Base-by-base conservation (phyloP, 2,329 filamentous ascomycete species). In the Neoscytalidium dimidiatum region DNA sequence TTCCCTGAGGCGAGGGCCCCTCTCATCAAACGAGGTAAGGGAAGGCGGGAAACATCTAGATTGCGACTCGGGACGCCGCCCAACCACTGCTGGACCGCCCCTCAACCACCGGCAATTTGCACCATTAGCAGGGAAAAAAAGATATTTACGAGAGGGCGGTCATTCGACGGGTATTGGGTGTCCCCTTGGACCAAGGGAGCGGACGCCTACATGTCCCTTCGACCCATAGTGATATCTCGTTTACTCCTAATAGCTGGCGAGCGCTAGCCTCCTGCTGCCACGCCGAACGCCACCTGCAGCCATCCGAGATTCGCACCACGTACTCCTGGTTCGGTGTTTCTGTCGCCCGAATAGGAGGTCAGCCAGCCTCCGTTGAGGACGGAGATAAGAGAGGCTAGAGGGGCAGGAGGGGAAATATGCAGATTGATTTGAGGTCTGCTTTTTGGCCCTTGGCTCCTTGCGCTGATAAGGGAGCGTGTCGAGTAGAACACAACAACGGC, bases 1-100 rank as follows among this genome's bases (percentile, higher is more conserved):
- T 60, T 58, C n/a, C 14, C n/a, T 35, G 26, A 60, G 41, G 28
- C 41, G 56, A 33, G 26, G 19, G 31, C 28, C 56, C 56, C 41
- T 60, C 56, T 60, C 41, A 60, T 60, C 56, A 60, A 60, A 60
- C 56, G 41, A 60, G 41, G 56, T 41, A 60, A 60, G 56, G 41
- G 56, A 33, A 35, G 29, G 31, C 43, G 23, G 56, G 41, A 57
- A 31, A 2, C 38, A 17, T 0, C 56, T 31, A 46, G 35, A 58
- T 58, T 58, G 38, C 35, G 52, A 38, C 19, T 56, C 33, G 33
- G 52, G 21, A 28, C 21, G 29, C 49, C 48, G 26, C 31, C 35
- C 35, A 33, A 43, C 38, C 38, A 43, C 17, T n/a, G n/a, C n/a
- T n/a, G n/a, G n/a, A n/a, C 31, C 14, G 8, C 51, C 51, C n/a